Evolutionary conservation across 2,329 filamentous ascomycete species (phyloP), one percentile per base, ranked within the genome.

Genomic region (Geoglossum cookeanum): DNA sequence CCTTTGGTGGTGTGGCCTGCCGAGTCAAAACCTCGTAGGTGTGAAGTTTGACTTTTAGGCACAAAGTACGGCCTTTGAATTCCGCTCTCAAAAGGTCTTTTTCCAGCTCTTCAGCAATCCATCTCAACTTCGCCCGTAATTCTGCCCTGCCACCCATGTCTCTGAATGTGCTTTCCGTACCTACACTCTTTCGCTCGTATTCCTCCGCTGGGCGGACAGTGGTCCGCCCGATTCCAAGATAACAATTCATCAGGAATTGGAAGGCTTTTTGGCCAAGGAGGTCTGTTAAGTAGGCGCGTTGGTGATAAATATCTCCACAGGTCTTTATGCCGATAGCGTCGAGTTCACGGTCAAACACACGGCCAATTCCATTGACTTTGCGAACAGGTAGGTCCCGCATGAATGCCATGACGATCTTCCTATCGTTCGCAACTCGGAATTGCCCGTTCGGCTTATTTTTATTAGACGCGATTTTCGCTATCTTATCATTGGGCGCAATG

Each of bases 391-490:
- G 73, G 33, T 83, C 78, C 9, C 78, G 76, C 85, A 97, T 95
- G 66, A 96, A 97, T 0, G 76, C 72, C 78, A 97, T 81, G 59
- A 98, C 88, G 0, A 80, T 76, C 30, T 73, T 71, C 8, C 90
- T 78, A 45, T 94, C 83, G 56, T 77, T 85, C 0, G 84, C 77
- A 1, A 97, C 73, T 8, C 79, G 71, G 63, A 85, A 97, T 66
- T 97, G 92, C 0, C 92, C 92, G 63, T 98, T 94, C 0, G 92
- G 92, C 66, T 98, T 98, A 69, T 97, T 96, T 68, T 85, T 80
- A 66, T 98, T 96, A 17, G 88, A 94, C 64, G 85, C 88, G 35
- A 98, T 95, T 70, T 98, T 98, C 33, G 92, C 91, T 13, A 98
- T 75, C 66, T 89, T 91, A 0, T 90, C 84, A 68, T 98, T 98